phyloP scores from a whole-genome alignment of 345 rosid species.

The Arabis hirsuta region DNA sequence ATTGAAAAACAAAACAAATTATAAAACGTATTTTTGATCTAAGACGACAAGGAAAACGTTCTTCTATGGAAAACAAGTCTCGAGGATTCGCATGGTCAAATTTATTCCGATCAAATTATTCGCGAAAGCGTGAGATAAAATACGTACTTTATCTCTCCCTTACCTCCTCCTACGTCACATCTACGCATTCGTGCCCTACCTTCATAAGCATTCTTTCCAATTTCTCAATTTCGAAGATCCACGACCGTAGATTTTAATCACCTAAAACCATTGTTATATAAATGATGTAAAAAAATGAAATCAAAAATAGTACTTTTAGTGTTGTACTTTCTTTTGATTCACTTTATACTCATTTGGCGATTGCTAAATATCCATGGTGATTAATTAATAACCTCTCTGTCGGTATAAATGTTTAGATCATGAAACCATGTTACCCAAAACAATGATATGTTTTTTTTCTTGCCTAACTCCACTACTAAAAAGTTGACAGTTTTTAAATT shows the following conservation, averaged over 20 bases:
- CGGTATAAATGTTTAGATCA: conserved; percentile 16
- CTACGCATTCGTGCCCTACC: conserved; percentile 34
- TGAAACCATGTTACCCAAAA: conserved; percentile 22
- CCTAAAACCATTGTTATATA: neutral
- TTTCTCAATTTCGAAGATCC: conserved; percentile 15
- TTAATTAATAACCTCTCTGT: conserved; percentile 11
- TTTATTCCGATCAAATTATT: conserved; percentile 42
- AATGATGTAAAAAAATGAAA: neutral
- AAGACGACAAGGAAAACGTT: conserved; percentile 1
- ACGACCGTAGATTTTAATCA: conserved; percentile 13
- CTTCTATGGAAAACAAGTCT: conserved; percentile 24
- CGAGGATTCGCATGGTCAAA: conserved; percentile 43
- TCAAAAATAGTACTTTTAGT: neutral
- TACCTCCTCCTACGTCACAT: conserved; percentile 37
- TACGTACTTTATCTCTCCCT: conserved; percentile 26
- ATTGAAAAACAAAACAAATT: neutral
- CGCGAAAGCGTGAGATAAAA: conserved; percentile 31
- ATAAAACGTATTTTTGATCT: neutral
- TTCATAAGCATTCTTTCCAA: conserved; percentile 16
- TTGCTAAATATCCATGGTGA: neutral
- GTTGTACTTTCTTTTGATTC: neutral
- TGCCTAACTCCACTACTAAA: conserved; percentile 37
- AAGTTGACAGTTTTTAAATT: neutral
- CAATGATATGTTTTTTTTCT: conserved; percentile 24
- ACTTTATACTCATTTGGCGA: conserved; percentile 18